phyloP scores from a whole-genome alignment of 2,329 filamentous ascomycete species.

The Verticillium longisporum region DNA sequence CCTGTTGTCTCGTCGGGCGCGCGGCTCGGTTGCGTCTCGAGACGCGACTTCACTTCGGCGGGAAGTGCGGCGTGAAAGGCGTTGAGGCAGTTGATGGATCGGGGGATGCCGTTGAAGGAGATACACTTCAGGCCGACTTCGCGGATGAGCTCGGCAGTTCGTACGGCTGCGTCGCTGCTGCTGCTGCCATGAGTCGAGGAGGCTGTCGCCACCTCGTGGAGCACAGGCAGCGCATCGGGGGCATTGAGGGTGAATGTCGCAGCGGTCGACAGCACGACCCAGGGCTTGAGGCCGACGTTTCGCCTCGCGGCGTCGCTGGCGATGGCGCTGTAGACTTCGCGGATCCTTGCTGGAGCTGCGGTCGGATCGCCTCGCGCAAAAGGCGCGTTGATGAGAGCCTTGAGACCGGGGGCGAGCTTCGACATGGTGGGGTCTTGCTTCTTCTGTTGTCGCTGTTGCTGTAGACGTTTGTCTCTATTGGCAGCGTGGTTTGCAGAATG shows the following conservation, averaged over 20 bases:
- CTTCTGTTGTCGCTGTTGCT: neutral
- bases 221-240: conserved; percentile 61
- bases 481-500: neutral
- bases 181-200: conserved; percentile 5
- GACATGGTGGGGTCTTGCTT: conserved; percentile 45
- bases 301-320: conserved; percentile 55
- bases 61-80: conserved; percentile 62
- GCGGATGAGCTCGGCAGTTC: conserved; percentile 64
- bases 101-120: conserved; percentile 74
- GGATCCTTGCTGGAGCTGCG: conserved; percentile 56
- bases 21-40: conserved; percentile 53
- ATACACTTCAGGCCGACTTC: conserved; percentile 73
- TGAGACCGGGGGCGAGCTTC: conserved; percentile 64
- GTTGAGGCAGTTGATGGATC: conserved; percentile 75
- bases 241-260: conserved; percentile 84
- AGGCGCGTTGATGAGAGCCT: conserved; percentile 66
- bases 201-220: conserved; percentile 47
- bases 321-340: conserved; percentile 57
- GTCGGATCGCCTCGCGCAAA: conserved; percentile 59
- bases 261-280: conserved; percentile 67
- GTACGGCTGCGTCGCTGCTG: conserved; percentile 22
- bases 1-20: conserved; percentile 45
- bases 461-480: neutral
- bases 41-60: conserved; percentile 38
- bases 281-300: conserved; percentile 56